Base-by-base conservation (phyloP, 1,284 basidiomycete genomes). In the Peniophora sp. region DNA sequence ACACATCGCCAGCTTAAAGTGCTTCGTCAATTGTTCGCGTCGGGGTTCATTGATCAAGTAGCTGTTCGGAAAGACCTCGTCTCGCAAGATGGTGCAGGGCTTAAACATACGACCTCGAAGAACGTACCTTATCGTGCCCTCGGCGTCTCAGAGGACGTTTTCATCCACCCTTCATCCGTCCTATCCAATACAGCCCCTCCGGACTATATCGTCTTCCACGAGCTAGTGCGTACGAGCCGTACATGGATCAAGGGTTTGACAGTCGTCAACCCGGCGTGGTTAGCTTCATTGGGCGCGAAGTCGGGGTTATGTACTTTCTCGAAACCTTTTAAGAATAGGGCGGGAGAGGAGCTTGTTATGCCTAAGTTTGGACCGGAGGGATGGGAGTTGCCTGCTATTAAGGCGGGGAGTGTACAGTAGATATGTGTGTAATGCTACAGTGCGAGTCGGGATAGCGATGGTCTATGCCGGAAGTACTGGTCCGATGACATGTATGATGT, bases 31-130 rank as follows among this genome's bases (percentile, higher is more conserved):
- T 76, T 98, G 17, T 66, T 99, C 45, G 78, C 89, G 0, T 87
- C 95, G 1, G 92, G 86, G 5, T 98, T 97, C 69, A 91, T 98
- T 59, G 96, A 99, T 67, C 94, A 97, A 65, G 83, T 98, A 2
- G 97, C 97, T 14, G 80, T 96, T 20, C 84, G 97, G 17, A 93
- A 92, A 60, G 95, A 98, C 62, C 66, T 92, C 45, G 75, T 86
- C 10, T 74, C 82, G 43, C 79, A 78, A 54, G 71, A 72, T 25
- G 69, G 72, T 2, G 70, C 75, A n/a, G 90, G 87, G 3, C 68
- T 74, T 34, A 84, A 91, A 58, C 89, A 80, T 66, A 74, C 84
- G 6, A 90, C 84, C 16, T 80, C 87, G 0, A 85, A 84, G 54
- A 85, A 87, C 14, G 81, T 99, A 8, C 74, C 93, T 0, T 99